A percentile compares a stretch with the other conserved stretches of the same genome.
Evolutionary conservation across 106 monocot genomes (phyloP).

Genomic region (Ottelia alismoides): DNA sequence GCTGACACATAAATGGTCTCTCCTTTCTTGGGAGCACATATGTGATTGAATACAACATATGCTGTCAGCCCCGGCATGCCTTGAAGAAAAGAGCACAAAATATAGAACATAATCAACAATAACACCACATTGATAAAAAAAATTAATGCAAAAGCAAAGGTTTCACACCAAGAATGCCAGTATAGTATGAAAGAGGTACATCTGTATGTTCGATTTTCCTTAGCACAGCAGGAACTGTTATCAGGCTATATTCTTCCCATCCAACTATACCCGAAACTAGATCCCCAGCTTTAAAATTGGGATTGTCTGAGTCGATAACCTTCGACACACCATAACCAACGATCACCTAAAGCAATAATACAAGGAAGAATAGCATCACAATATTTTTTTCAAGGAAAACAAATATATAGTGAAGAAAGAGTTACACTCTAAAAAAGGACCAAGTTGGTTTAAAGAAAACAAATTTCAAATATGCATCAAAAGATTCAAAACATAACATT

Average conservation of each 20-base stretch:
- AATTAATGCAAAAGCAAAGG: too few species aligned
- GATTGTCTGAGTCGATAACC: conserved; percentile 48
- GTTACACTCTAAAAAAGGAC: too few species aligned
- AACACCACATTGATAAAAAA: too few species aligned
- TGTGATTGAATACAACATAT: conserved; percentile 50
- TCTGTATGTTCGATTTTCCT: conserved; percentile 41
- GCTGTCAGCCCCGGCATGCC: conserved; percentile 66
- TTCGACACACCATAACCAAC: conserved; percentile 38
- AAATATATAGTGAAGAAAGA: too few species aligned
- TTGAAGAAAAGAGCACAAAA: too few species aligned
- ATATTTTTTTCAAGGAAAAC: too few species aligned
- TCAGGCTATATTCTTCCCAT: conserved; percentile 56
- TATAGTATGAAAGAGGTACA: conserved; percentile 52
- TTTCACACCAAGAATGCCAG: conserved; percentile 50
- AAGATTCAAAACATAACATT: too few species aligned
- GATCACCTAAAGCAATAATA: too few species aligned
- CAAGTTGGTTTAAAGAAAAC: too few species aligned
- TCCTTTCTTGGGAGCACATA: conserved; percentile 49
- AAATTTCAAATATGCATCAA: too few species aligned
- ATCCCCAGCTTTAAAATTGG: conserved; percentile 46
- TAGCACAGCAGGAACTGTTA: conserved; percentile 12
- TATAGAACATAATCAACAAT: too few species aligned
- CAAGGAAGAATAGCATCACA: too few species aligned
- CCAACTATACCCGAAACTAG: conserved; percentile 37
- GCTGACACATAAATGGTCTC: conserved; percentile 56